A percentile compares a stretch with the other conserved stretches of the same genome.
Evolutionary conservation across 2,329 filamentous ascomycete genomes (phyloP).

Genomic region (Teratosphaeria nubilosa): DNA sequence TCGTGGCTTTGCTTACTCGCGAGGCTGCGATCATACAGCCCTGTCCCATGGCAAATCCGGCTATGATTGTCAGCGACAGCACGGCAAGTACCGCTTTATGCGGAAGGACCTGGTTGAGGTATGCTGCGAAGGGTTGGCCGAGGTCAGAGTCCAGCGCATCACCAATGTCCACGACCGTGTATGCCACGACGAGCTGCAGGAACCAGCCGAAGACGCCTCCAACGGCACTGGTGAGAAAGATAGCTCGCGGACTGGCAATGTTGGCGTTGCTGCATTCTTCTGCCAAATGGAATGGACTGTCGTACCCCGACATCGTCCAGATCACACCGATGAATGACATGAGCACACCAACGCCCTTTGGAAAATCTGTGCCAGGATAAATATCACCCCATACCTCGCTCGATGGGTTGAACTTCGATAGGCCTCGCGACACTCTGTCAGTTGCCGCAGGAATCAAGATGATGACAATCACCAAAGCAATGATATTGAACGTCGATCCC

Average conservation of each 20-base stretch:
- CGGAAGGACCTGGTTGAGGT: slow-evolving; percentile 55
- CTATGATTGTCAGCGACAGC: slow-evolving; percentile 56
- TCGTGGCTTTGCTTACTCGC: slow-evolving; percentile 10
- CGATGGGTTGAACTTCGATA: slow-evolving; percentile 49
- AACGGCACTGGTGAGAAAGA: slow-evolving; percentile 56
- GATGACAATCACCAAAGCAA: slow-evolving; percentile 55
- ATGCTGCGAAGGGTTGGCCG: slow-evolving; percentile 61
- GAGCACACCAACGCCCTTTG: slow-evolving; percentile 55
- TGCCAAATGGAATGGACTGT: slow-evolving; percentile 60
- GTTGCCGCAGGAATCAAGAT: slow-evolving; percentile 58
- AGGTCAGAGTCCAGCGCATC: slow-evolving; percentile 50
- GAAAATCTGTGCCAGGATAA: slow-evolving; percentile 56
- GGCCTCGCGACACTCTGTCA: slow-evolving; percentile 39
- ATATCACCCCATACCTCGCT: slow-evolving; percentile 56
- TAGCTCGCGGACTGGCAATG: slow-evolving; percentile 59
- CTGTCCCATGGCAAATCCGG: slow-evolving; percentile 62
- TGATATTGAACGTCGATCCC: slow-evolving; percentile 61
- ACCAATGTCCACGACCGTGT: slow-evolving; percentile 57
- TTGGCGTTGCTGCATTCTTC: slow-evolving; percentile 68
- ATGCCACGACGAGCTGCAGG: slow-evolving; percentile 62
- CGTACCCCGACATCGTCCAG: slow-evolving; percentile 56
- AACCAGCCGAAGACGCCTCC: slow-evolving; percentile 63
- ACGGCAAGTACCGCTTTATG: slow-evolving; percentile 52
- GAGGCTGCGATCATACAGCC: slow-evolving; percentile 57
- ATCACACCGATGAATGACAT: slow-evolving; percentile 65